A percentile compares a stretch with the other conserved stretches of the same genome.
Evolutionary conservation across 148 eudicot genomes (phyloP).

Genomic region (Heliosperma pusillum): DNA sequence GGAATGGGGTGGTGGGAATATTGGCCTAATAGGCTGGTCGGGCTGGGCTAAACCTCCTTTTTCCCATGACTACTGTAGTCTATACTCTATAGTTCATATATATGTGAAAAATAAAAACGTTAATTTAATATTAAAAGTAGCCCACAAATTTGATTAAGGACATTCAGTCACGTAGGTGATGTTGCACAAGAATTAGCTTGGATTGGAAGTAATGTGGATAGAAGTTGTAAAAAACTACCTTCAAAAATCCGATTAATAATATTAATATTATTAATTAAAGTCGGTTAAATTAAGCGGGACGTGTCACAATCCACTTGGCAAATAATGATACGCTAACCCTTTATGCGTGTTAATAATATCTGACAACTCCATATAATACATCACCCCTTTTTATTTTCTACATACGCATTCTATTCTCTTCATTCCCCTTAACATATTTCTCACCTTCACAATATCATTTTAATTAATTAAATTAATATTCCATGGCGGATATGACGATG

Average conservation of each 20-base stretch:
- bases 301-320: slow-evolving; percentile 13
- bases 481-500: not conserved
- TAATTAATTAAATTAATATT: not conserved
- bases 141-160: too few species aligned
- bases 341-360: slow-evolving; percentile 17
- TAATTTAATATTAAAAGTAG: too few species aligned
- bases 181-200: slow-evolving; percentile 6
- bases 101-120: too few species aligned
- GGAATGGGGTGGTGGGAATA: too few species aligned
- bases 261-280: too few species aligned
- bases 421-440: not conserved
- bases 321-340: not conserved
- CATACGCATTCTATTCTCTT: slow-evolving; percentile 1
- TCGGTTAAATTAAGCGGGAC: slow-evolving; percentile 12
- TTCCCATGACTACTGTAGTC: too few species aligned
- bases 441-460: not conserved
- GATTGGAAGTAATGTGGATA: slow-evolving; percentile 9
- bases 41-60: too few species aligned
- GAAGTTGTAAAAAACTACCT: not conserved
- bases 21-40: too few species aligned
- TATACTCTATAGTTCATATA: too few species aligned
- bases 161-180: too few species aligned
- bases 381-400: slow-evolving; percentile 10
- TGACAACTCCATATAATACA: slow-evolving; percentile 1
- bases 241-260: not conserved